phyloP scores from a whole-genome alignment of 2,329 filamentous ascomycete genomes.

The Fusarium sp. region DNA sequence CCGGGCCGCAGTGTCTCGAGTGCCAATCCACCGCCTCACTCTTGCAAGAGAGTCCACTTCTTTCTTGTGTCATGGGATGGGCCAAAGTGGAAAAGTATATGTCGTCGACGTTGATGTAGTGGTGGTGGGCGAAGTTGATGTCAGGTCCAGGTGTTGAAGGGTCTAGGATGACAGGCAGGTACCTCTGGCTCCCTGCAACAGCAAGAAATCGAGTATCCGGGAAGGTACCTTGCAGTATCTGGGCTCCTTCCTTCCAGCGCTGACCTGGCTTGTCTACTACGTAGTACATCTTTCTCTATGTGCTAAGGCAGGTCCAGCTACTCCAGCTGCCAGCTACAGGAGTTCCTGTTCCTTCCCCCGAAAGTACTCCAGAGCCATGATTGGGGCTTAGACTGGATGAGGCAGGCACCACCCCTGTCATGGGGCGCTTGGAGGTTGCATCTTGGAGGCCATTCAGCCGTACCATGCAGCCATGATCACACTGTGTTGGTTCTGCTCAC shows the following conservation, averaged over 20 bases:
- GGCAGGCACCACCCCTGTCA: slow-evolving; percentile 30
- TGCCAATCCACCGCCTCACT: slow-evolving; percentile 1
- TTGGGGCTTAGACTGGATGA: slow-evolving; percentile 16
- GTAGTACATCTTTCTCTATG: slow-evolving; percentile 26
- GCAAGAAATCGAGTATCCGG: slow-evolving; percentile 4
- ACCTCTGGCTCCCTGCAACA: not conserved
- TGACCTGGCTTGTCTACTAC: slow-evolving; percentile 20
- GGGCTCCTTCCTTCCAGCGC: slow-evolving; percentile 20
- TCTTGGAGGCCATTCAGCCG: not conserved
- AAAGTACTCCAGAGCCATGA: slow-evolving; percentile 30
- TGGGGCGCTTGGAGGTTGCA: slow-evolving; percentile 33
- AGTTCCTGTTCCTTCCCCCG: slow-evolving; percentile 35
- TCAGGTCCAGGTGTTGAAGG: not conserved
- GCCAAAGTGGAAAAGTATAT: slow-evolving; percentile 28
- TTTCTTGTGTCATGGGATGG: slow-evolving; percentile 17
- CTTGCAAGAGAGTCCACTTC: slow-evolving; percentile 3
- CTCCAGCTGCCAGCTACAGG: slow-evolving; percentile 15
- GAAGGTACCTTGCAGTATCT: slow-evolving; percentile 35
- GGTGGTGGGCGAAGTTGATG: slow-evolving; percentile 11
- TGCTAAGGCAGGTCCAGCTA: slow-evolving; percentile 36
- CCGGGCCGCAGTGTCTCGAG: not conserved
- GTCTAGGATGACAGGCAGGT: not conserved
- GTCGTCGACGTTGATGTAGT: slow-evolving; percentile 10
- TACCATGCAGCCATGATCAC: not conserved
- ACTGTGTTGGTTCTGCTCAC: slow-evolving; percentile 23